Percentiles rank a stretch among this genome's conserved stretches.
Evolutionary conservation across 2,329 filamentous ascomycete genomes (phyloP).

Genomic region (Penicillium sp.): DNA sequence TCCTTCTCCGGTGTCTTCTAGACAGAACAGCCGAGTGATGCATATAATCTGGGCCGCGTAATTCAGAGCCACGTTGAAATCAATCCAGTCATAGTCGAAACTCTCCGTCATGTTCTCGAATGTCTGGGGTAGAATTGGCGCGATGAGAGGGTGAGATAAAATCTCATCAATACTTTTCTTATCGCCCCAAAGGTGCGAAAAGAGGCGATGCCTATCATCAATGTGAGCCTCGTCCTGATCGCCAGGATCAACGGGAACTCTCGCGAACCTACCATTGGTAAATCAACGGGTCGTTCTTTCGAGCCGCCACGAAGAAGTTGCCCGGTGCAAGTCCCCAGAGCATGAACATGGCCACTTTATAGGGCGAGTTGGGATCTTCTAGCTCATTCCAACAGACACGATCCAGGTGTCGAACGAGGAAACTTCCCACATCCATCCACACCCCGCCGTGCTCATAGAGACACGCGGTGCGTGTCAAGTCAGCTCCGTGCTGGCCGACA

Average conservation of each 20-base stretch:
- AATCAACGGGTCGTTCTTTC: constrained; percentile 9
- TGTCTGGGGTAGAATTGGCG: constrained; percentile 12
- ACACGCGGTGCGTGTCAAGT: constrained; percentile 7
- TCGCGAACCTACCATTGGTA: constrained; percentile 1
- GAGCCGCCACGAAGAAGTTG: constrained; percentile 8
- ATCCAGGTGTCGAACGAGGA: constrained; percentile 3
- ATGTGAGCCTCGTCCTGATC: no score
- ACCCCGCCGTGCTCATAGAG: constrained; percentile 3
- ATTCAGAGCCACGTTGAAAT: background rate
- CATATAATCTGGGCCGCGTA: constrained; percentile 7
- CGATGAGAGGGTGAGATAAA: constrained; percentile 3
- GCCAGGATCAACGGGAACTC: no score
- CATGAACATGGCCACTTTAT: background rate
- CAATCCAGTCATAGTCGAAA: constrained; percentile 9
- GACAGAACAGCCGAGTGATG: constrained; percentile 6
- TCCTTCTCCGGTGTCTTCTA: constrained; percentile 8
- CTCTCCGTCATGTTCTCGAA: constrained; percentile 12
- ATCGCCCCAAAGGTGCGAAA: constrained; percentile 7
- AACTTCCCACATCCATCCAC: constrained; percentile 5
- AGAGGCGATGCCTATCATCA: constrained; percentile 7
- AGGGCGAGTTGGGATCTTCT: constrained; percentile 4
- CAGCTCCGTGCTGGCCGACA: constrained; percentile 14
- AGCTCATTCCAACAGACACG: constrained; percentile 4
- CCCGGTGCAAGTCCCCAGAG: background rate
- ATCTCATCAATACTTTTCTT: constrained; percentile 2